phyloP scores from a whole-genome alignment of 129 eudicot genomes.

The carrot (Daucus carota) region DH1_v3.0 NC_030381.2:44269001-44269500 shows the following conservation, averaged over 20 bases:
- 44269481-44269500: constrained; percentile 96
- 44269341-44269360: constrained; percentile 28
- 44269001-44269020: not conserved
- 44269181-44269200: not conserved
- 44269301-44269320: not conserved
- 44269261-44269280: not conserved
- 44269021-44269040: too few relatives aligned
- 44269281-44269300: not conserved
- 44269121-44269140: not conserved
- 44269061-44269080: not conserved
- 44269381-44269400: constrained; percentile 65
- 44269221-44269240: not conserved
- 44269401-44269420: constrained; percentile 88
- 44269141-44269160: not conserved
- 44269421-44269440: constrained; percentile 73
- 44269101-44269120: not conserved
- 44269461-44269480: constrained; percentile 96
- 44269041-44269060: too few relatives aligned
- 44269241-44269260: not conserved
- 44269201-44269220: not conserved
- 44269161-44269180: not conserved
- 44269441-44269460: constrained; percentile 94
- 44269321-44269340: not conserved
- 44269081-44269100: not conserved
- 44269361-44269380: constrained; percentile 73